Evolutionary conservation across 495 filamentous ascomycete species (phyloP).

Genomic region (Sordaria brevicollis): DNA sequence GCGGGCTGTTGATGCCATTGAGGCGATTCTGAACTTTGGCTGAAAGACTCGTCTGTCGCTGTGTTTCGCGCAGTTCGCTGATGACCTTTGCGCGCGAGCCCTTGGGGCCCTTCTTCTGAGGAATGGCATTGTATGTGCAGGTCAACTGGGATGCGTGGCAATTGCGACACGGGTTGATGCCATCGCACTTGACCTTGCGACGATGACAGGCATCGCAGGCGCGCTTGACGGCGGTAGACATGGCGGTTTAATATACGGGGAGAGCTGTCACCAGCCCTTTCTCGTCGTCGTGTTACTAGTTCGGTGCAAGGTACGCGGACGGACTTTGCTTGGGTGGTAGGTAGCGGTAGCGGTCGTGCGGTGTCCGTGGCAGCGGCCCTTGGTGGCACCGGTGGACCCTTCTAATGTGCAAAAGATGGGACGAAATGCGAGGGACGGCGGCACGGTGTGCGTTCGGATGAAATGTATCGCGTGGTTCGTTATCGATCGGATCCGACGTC

Average conservation of each 20-base stretch:
- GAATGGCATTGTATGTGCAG: constrained; percentile 76
- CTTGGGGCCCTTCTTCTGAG: constrained; percentile 80
- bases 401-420: constrained; percentile 12
- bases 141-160: constrained; percentile 55
- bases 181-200: constrained; percentile 73
- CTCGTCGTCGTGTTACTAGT: not conserved
- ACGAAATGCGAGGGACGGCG: constrained; percentile 12
- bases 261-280: not conserved
- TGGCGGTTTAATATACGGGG: constrained; percentile 7
- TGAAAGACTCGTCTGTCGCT: constrained; percentile 49
- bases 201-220: constrained; percentile 79
- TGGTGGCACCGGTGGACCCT: constrained; percentile 5
- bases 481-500: not conserved
- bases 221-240: constrained; percentile 50
- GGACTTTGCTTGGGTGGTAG: not conserved
- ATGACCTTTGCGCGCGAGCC: constrained; percentile 75
- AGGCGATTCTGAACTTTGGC: constrained; percentile 36
- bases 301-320: not conserved
- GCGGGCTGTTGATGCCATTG: constrained; percentile 32
- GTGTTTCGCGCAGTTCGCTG: constrained; percentile 59
- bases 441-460: not conserved
- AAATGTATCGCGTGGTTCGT: not conserved
- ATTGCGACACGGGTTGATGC: constrained; percentile 60
- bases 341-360: not conserved
- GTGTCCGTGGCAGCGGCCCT: constrained; percentile 1